phyloP scores from a whole-genome alignment of 495 filamentous ascomycete species.

The Penicillium goetzii region DNA sequence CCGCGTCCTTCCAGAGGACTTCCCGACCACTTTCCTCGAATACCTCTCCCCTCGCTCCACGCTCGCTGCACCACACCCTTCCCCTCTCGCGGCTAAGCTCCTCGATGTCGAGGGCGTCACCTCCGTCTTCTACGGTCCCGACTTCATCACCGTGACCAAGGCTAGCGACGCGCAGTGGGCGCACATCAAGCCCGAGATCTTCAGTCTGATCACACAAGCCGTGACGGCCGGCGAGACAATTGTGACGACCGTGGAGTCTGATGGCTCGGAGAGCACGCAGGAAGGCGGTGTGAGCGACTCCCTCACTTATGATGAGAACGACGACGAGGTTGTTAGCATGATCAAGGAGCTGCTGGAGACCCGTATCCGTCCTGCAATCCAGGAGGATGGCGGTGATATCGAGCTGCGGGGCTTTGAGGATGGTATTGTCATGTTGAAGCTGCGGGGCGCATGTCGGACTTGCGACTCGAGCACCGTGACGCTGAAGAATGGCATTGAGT shows the following conservation, averaged over 20 bases:
- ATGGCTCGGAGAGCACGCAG: conserved; percentile 57
- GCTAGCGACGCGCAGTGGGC: conserved; percentile 85
- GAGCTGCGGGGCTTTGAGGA: conserved; percentile 89
- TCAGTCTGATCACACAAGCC: conserved; percentile 89
- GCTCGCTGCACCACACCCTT: conserved; percentile 85
- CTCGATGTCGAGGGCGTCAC: conserved; percentile 91
- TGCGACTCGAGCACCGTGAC: conserved; percentile 97
- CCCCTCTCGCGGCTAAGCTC: conserved; percentile 86
- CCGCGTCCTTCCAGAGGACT: conserved; percentile 71
- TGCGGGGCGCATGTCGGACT: conserved; percentile 90
- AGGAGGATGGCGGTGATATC: conserved; percentile 97
- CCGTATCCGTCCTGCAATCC: conserved; percentile 89
- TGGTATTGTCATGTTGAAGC: conserved; percentile 81
- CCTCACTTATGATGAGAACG: conserved; percentile 78
- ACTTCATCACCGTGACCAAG: conserved; percentile 98
- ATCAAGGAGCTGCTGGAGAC: conserved; percentile 99
- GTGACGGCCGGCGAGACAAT: conserved; percentile 81
- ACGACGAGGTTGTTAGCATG: conserved; percentile 93
- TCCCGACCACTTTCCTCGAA: conserved; percentile 81
- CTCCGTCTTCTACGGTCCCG: conserved; percentile 89
- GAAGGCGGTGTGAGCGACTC: conserved; percentile 61
- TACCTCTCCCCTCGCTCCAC: conserved; percentile 88
- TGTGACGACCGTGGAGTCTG: conserved; percentile 71
- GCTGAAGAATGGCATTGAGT: conserved; percentile 94
- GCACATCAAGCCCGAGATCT: conserved; percentile 92